Evolutionary conservation across 768 basidiomycete genomes (phyloP).

Genomic region (Leccinum olivaceopallidum): DNA sequence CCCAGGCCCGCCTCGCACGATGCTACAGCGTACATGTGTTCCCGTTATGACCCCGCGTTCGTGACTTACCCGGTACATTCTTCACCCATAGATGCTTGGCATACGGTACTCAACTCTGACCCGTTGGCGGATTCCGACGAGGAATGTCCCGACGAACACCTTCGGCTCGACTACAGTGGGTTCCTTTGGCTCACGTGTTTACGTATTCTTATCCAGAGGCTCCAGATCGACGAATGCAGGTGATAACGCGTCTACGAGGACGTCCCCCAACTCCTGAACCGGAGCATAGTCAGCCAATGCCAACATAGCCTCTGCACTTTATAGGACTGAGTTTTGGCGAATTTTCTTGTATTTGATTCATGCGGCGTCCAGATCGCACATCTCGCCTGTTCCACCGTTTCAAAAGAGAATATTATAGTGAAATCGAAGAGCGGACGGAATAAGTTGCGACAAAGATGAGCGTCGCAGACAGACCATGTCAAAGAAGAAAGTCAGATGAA

Average conservation of each 20-base stretch:
- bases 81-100: conserved; percentile 63
- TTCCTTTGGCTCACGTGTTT: conserved; percentile 5
- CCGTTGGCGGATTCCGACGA: conserved; percentile 79
- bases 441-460: conserved; percentile 9
- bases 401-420: conserved; percentile 28
- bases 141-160: conserved; percentile 62
- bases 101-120: conserved; percentile 62
- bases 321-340: background rate
- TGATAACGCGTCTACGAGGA: conserved; percentile 58
- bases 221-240: conserved; percentile 58
- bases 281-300: conserved; percentile 23
- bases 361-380: conserved; percentile 3
- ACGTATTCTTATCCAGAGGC: conserved; percentile 11
- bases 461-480: conserved; percentile 15
- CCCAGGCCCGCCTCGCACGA: conserved; percentile 43
- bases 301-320: conserved; percentile 6
- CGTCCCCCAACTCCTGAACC: conserved; percentile 58
- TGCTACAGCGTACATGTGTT: conserved; percentile 63
- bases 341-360: conserved; percentile 4
- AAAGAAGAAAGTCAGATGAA: conserved; percentile 25
- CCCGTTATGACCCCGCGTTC: background rate
- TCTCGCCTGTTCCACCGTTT: conserved; percentile 14
- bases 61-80: conserved; percentile 12
- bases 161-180: conserved; percentile 66
- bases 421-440: conserved; percentile 18